Percentiles rank a stretch among this genome's conserved stretches.
Evolutionary conservation across 139 green algal species (phyloP).

Genomic region (Chlorella sp.): DNA sequence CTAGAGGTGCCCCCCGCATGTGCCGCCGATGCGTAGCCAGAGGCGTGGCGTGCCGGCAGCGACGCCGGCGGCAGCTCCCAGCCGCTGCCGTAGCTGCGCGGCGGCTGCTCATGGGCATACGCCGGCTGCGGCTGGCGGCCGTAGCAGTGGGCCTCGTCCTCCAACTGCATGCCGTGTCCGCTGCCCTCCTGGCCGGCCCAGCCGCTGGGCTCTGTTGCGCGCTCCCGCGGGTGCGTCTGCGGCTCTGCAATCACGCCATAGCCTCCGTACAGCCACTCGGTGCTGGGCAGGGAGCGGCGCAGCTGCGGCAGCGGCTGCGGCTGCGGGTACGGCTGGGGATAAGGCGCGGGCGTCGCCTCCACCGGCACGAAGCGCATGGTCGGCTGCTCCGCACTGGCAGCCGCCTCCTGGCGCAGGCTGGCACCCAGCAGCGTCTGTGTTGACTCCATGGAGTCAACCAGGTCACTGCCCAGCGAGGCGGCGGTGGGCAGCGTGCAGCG

Average conservation of each 20-base stretch:
- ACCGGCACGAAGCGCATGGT: slow-evolving; percentile 24
- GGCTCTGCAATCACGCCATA: not conserved
- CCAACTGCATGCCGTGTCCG: not conserved
- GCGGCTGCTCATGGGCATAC: too few species aligned
- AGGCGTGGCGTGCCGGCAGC: too few species aligned
- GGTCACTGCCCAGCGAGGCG: slow-evolving; percentile 5
- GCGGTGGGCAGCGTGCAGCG: not conserved
- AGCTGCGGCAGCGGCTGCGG: not conserved
- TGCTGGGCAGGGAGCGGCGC: not conserved
- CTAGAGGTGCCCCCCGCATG: too few species aligned
- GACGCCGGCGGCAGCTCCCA: too few species aligned
- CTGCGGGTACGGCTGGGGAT: not conserved
- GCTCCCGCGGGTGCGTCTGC: not conserved
- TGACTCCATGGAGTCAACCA: slow-evolving; percentile 44
- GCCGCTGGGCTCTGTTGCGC: not conserved
- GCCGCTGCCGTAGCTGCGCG: too few species aligned
- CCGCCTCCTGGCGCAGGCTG: not conserved
- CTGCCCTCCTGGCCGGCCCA: slow-evolving; percentile 1
- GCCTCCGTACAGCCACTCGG: not conserved
- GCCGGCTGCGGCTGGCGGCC: too few species aligned
- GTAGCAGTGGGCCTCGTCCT: too few species aligned
- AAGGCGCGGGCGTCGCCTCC: not conserved
- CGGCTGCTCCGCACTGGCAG: not conserved
- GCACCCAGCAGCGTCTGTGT: slow-evolving; percentile 32
- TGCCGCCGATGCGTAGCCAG: too few species aligned